Evolutionary conservation across 1,284 basidiomycete genomes (phyloP).

Genomic region (Irpex sp.): DNA sequence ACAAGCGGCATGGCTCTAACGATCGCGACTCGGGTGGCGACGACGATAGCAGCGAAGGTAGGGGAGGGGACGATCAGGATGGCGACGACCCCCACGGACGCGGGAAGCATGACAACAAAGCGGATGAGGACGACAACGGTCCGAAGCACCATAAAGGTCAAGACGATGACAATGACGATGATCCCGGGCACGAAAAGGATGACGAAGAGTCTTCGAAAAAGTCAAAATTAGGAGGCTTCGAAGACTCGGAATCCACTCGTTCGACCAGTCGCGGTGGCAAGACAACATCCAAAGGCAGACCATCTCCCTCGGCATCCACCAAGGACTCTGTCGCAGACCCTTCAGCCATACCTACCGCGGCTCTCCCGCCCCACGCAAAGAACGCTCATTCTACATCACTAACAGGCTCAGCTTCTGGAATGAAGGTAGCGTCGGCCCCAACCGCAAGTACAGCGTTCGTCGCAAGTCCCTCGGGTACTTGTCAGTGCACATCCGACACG

Average conservation of each 20-base stretch:
- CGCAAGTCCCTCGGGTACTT: background rate
- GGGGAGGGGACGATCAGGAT: background rate
- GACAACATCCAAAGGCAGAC: background rate
- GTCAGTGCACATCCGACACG: background rate
- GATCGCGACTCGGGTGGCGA: slow-evolving; percentile 1
- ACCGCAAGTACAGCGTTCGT: background rate
- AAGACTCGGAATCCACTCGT: background rate
- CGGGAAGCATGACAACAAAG: background rate
- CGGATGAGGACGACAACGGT: background rate
- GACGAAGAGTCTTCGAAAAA: background rate
- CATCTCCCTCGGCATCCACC: background rate
- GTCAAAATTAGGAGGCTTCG: background rate
- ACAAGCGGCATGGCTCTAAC: background rate
- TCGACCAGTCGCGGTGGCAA: background rate
- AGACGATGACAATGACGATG: slow-evolving; percentile 1
- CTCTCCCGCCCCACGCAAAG: slow-evolving; percentile 4
- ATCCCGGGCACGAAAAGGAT: background rate
- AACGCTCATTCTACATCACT: slow-evolving; percentile 4
- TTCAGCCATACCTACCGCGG: background rate
- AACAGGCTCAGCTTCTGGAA: background rate
- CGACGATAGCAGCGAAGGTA: background rate
- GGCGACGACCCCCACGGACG: background rate
- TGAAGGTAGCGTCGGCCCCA: background rate
- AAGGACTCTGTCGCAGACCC: background rate
- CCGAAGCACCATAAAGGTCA: background rate